Evolutionary conservation across 2,329 filamentous ascomycete species (phyloP).

Genomic region (Alternaria metachromatica): DNA sequence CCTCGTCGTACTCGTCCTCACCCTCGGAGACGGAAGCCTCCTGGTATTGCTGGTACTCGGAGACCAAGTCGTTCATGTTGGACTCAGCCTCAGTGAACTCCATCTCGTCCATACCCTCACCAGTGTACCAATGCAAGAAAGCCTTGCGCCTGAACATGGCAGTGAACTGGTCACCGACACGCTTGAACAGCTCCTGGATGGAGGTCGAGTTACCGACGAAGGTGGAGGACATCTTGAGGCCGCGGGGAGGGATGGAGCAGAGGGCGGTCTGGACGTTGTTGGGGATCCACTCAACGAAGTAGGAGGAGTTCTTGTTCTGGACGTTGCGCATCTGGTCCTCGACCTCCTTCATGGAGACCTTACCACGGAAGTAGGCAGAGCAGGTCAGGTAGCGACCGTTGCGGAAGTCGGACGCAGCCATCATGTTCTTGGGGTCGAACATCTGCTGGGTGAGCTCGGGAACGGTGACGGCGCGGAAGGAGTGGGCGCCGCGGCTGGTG

Average conservation of each 20-base stretch:
- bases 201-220: constrained; percentile 99
- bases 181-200: constrained; percentile 99
- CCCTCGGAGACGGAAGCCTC: constrained; percentile 97
- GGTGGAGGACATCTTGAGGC: constrained; percentile 98
- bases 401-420: constrained; percentile 99
- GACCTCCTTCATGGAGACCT: constrained; percentile 99
- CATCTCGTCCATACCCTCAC: constrained; percentile 99
- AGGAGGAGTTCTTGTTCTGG: constrained; percentile 99
- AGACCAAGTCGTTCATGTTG: constrained; percentile 99
- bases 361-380: constrained; percentile 99
- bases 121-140: constrained; percentile 99
- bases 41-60: constrained; percentile 99
- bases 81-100: constrained; percentile 99
- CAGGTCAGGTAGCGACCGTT: constrained; percentile 99
- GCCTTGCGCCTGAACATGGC: constrained; percentile 99
- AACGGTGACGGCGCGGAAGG: constrained; percentile 96
- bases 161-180: constrained; percentile 98
- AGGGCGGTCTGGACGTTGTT: constrained; percentile 99
- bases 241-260: constrained; percentile 96
- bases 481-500: constrained; percentile 88
- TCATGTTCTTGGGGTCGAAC: constrained; percentile 99
- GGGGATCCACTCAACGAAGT: constrained; percentile 99
- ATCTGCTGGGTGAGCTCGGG: constrained; percentile 99
- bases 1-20: constrained; percentile 94
- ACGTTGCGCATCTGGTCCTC: constrained; percentile 99